Evolutionary conservation across 441 rosid species (phyloP).

Genomic region (Gossypium schwendimanii): DNA sequence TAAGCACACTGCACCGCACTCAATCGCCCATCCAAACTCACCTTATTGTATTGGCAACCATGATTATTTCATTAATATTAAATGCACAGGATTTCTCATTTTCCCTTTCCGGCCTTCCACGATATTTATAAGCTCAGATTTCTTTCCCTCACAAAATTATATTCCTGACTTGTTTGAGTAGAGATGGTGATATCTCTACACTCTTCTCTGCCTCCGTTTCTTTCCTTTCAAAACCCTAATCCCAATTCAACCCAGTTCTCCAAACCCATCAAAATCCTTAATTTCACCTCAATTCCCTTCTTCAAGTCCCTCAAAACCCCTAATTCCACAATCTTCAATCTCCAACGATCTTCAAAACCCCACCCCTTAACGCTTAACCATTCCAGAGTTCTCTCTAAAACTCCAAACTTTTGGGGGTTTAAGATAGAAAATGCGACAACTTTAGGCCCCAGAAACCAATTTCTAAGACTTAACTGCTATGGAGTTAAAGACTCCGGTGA

Average conservation of each 20-base stretch:
- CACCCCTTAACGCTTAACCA: constrained; percentile 3
- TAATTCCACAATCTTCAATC: constrained; percentile 11
- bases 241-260: constrained; percentile 14
- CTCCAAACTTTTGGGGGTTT: not conserved
- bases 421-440: constrained; percentile 10
- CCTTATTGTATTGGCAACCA: too few relatives aligned
- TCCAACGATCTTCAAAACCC: constrained; percentile 11
- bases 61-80: too few relatives aligned
- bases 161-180: not conserved
- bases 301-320: constrained; percentile 17
- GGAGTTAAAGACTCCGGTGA: constrained; percentile 47
- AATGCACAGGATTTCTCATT: too few relatives aligned
- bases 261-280: constrained; percentile 10
- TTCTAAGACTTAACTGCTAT: constrained; percentile 26
- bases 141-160: not conserved
- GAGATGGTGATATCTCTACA: constrained; percentile 37
- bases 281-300: not conserved
- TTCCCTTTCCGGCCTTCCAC: not conserved
- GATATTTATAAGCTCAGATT: not conserved
- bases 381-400: constrained; percentile 11
- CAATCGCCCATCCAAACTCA: too few relatives aligned
- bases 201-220: constrained; percentile 20
- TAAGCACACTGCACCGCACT: too few relatives aligned
- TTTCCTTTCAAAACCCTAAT: constrained; percentile 28
- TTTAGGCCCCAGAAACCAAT: constrained; percentile 10